Conservation (phyloP, 2,329 filamentous ascomycete species). For the Beauveria rudraprayagi region DNA sequence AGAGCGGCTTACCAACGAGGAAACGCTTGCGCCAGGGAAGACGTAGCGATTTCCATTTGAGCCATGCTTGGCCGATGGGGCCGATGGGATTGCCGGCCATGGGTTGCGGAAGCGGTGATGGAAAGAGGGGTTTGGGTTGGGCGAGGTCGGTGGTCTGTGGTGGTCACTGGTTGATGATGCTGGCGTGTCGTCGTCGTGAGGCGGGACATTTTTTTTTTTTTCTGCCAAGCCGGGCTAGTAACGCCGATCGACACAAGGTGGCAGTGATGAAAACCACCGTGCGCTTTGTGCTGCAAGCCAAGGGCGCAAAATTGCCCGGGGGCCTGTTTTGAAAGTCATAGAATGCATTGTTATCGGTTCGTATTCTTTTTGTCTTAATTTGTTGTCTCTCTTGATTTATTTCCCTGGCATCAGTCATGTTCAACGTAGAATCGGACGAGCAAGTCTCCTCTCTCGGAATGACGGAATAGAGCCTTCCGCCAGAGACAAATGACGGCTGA, state of each 20-base stretch:
- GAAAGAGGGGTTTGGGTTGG: neutral
- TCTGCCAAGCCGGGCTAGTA: neutral
- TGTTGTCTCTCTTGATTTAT: neutral
- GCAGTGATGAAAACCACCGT: neutral
- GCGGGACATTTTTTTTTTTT: constrained; percentile 6
- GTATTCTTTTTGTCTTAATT: neutral
- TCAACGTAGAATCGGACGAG: too few relatives aligned
- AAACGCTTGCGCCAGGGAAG: constrained; percentile 58
- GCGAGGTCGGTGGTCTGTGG: neutral
- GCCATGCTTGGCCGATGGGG: constrained; percentile 39
- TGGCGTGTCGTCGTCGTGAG: neutral
- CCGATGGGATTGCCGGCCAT: constrained; percentile 32
- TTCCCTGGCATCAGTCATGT: too few relatives aligned
- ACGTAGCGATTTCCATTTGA: constrained; percentile 53
- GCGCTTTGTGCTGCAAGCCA: neutral
- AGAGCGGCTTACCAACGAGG: constrained; percentile 41
- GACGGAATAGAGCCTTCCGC: neutral
- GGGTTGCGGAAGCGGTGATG: neutral
- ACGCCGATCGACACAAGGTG: neutral
- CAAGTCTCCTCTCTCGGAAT: neutral
- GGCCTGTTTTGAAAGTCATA: neutral
- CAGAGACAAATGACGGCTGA: neutral
- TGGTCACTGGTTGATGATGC: neutral
- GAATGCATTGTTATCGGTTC: neutral
- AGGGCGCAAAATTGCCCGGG: neutral